Conservation (phyloP, 352 stramenopile genomes). For the Phytophthora melonis region DNA sequence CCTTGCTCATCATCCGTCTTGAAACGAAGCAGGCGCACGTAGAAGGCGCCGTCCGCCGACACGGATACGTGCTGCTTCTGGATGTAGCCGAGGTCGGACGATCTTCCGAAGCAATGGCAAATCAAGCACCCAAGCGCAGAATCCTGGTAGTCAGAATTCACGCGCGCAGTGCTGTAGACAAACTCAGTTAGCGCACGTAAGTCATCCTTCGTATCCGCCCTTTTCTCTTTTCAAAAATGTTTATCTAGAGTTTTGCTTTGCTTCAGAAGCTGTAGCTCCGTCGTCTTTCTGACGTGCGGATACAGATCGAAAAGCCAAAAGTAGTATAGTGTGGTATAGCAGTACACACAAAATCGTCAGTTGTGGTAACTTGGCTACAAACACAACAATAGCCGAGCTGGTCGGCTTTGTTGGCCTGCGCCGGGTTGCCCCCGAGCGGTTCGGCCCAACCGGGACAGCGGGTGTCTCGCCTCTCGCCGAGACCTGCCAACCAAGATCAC, state of each 20-base stretch:
- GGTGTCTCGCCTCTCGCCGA: too few species aligned
- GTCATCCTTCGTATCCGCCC: slow-evolving; percentile 9
- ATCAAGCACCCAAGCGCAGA: slow-evolving; percentile 32
- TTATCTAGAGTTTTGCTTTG: slow-evolving; percentile 2
- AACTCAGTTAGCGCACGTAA: slow-evolving; percentile 17
- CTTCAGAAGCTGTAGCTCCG: neutral
- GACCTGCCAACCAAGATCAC: too few species aligned
- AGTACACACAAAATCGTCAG: too few species aligned
- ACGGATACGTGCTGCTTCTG: slow-evolving; percentile 35
- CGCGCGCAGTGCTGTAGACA: neutral
- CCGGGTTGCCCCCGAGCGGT: too few species aligned
- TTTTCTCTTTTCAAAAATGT: slow-evolving; percentile 23
- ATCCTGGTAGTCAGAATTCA: slow-evolving; percentile 38
- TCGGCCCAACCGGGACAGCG: too few species aligned
- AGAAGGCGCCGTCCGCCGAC: slow-evolving; percentile 28
- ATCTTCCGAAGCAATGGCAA: slow-evolving; percentile 43
- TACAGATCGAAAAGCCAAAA: neutral
- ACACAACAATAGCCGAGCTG: too few species aligned
- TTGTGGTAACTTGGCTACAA: too few species aligned
- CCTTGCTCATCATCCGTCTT: slow-evolving; percentile 43
- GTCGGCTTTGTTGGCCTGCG: too few species aligned
- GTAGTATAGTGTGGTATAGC: too few species aligned
- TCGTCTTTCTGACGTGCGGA: neutral
- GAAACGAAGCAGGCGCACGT: slow-evolving; percentile 36
- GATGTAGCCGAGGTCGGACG: slow-evolving; percentile 33